phyloP scores from a whole-genome alignment of 1,284 basidiomycete species.

The Lentinula novae-zelandiae region DNA sequence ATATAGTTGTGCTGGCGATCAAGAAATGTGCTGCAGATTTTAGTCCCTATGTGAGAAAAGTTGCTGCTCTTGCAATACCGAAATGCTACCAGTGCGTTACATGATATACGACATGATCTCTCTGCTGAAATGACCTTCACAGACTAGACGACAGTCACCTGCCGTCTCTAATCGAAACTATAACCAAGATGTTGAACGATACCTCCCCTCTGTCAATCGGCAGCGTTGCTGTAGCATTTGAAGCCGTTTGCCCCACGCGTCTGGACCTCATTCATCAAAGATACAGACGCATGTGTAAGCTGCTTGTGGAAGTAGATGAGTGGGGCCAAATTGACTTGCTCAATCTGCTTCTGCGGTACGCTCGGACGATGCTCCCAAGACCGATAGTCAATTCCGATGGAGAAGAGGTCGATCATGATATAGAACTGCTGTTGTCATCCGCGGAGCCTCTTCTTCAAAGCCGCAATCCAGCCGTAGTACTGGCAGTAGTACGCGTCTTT shows the following conservation, averaged over 20 bases:
- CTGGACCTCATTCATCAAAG: constrained; percentile 87
- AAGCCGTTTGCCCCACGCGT: constrained; percentile 77
- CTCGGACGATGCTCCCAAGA: constrained; percentile 77
- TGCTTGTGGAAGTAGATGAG: constrained; percentile 89
- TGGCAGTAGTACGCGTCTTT: constrained; percentile 69
- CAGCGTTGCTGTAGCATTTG: constrained; percentile 82
- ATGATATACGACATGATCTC: neutral
- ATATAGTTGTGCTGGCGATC: constrained; percentile 84
- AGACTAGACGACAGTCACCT: constrained; percentile 77
- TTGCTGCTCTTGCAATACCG: constrained; percentile 85
- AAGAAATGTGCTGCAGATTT: constrained; percentile 88
- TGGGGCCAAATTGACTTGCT: constrained; percentile 91
- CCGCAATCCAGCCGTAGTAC: constrained; percentile 81
- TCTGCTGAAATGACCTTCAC: constrained; percentile 9
- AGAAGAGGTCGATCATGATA: constrained; percentile 66
- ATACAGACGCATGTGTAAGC: constrained; percentile 81
- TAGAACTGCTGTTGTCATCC: constrained; percentile 73
- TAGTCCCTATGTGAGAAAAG: constrained; percentile 93
- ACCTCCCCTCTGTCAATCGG: constrained; percentile 88
- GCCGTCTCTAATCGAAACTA: constrained; percentile 69
- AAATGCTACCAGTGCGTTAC: constrained; percentile 76
- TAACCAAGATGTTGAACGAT: constrained; percentile 76
- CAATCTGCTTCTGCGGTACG: constrained; percentile 80
- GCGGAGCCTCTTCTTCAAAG: constrained; percentile 79
- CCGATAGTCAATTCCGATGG: constrained; percentile 41